Conservation (phyloP, 106 monocot genomes). For the Vanilla planifolia region DNA sequence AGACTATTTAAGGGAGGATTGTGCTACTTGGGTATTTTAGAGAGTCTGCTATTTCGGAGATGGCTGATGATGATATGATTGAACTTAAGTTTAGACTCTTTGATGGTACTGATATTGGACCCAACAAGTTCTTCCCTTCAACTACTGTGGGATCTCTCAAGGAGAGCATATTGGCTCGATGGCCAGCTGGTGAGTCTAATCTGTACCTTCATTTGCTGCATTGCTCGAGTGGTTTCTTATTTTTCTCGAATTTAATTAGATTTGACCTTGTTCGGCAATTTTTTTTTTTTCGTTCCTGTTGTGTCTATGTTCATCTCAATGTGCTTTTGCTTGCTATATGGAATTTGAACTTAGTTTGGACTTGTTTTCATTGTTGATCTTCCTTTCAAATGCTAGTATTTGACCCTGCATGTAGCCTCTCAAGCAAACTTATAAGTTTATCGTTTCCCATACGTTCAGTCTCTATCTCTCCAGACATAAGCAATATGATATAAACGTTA, state of each 20-base stretch:
- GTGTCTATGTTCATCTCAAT: not conserved
- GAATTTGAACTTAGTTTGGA: slow-evolving; percentile 1
- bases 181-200: slow-evolving; percentile 20
- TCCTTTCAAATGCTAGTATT: too few relatives aligned
- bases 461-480: too few relatives aligned
- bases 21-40: not conserved
- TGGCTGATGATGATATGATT: slow-evolving; percentile 15
- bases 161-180: slow-evolving; percentile 20
- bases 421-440: too few relatives aligned
- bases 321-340: not conserved
- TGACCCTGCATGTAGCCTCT: too few relatives aligned
- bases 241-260: not conserved
- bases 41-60: not conserved
- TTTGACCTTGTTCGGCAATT: not conserved
- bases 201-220: not conserved
- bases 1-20: not conserved
- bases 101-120: slow-evolving; percentile 26
- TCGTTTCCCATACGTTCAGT: too few relatives aligned
- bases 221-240: not conserved
- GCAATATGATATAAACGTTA: too few relatives aligned
- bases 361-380: too few relatives aligned
- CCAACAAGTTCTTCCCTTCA: slow-evolving; percentile 17
- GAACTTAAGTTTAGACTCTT: slow-evolving; percentile 25
- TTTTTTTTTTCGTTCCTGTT: not conserved
- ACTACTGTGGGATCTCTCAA: slow-evolving; percentile 21